A percentile compares a stretch with the other conserved stretches of the same genome.
These are phyloP conservation scores for Schwanniomyces vanrijiae DNA, from an alignment of 805 yeast genomes.

Conservation along the genomic window DNA sequence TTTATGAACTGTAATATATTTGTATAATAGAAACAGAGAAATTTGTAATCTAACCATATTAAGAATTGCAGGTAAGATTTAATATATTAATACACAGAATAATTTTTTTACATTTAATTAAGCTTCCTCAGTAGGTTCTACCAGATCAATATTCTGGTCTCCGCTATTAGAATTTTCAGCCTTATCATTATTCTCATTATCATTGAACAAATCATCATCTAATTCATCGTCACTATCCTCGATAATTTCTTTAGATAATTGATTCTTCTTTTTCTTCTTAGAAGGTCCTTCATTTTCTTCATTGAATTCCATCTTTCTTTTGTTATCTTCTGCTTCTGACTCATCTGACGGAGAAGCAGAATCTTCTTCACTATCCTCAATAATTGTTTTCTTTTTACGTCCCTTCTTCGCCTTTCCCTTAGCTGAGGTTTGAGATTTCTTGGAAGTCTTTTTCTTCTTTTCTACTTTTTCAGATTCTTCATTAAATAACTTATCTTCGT, in stretches of 20 bases:
- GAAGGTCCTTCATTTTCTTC: constrained; percentile 6
- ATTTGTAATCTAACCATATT: not conserved
- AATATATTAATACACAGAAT: not conserved
- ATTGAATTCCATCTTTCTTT: constrained; percentile 22
- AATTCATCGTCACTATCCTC: constrained; percentile 52
- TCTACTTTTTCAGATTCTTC: constrained; percentile 50
- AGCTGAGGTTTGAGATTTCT: constrained; percentile 26
- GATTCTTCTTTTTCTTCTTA: constrained; percentile 28
- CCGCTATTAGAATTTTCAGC: constrained; percentile 6
- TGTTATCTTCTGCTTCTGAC: constrained; percentile 19
- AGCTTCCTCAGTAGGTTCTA: not conserved
- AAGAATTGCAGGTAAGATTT: not conserved
- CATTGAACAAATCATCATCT: constrained; percentile 30
- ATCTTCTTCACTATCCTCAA: constrained; percentile 34
- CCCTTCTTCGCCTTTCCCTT: constrained; percentile 27
- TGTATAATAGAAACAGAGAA: constrained; percentile 2
- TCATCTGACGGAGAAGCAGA: constrained; percentile 21
- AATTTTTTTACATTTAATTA: not conserved
- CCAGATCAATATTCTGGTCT: not conserved
- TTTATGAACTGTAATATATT: not conserved
- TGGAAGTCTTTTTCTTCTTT: constrained; percentile 21
- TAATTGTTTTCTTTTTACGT: constrained; percentile 28
- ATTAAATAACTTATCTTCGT: constrained; percentile 29
- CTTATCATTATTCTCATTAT: constrained; percentile 20
- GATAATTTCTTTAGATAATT: constrained; percentile 31